Conservation (phyloP, 805 yeast species). For the Kazachstania kunashirensis region DNA sequence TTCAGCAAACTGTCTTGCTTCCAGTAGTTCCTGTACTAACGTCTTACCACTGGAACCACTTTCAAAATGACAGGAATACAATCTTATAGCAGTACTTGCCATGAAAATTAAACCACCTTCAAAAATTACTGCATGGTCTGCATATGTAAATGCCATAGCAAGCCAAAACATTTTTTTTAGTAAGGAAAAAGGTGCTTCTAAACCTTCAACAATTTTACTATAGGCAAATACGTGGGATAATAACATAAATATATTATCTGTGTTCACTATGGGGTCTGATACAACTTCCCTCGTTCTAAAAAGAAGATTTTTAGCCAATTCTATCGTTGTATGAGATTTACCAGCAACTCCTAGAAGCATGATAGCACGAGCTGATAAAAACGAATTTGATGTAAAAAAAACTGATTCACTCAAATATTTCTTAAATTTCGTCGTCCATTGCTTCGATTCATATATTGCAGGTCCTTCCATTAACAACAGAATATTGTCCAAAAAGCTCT, state of each 20-base stretch:
- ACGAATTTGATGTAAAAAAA: conserved; percentile 44
- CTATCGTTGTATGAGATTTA: conserved; percentile 51
- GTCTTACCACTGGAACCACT: conserved; percentile 5
- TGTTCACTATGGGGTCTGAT: conserved; percentile 27
- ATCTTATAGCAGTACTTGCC: conserved; percentile 26
- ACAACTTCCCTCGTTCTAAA: conserved; percentile 29
- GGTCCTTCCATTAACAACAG: conserved; percentile 42
- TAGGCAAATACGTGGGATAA: conserved; percentile 34
- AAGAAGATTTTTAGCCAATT: conserved; percentile 31
- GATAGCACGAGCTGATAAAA: conserved; percentile 58
- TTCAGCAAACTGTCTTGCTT: conserved; percentile 34
- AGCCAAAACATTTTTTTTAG: conserved; percentile 33
- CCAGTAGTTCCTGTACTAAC: conserved; percentile 11
- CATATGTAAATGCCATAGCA: conserved; percentile 26
- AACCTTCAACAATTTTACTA: conserved; percentile 33
- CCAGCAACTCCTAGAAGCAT: conserved; percentile 62
- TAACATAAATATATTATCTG: conserved; percentile 24
- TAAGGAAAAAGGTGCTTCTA: conserved; percentile 26
- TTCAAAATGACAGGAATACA: conserved; percentile 29
- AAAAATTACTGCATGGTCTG: conserved; percentile 29
- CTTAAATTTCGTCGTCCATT: conserved; percentile 60
- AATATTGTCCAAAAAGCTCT: conserved; percentile 48
- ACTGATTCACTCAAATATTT: conserved; percentile 55
- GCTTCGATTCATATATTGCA: conserved; percentile 36
- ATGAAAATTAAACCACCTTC: conserved; percentile 35